Conservation (phyloP, 2,329 filamentous ascomycete genomes). For the Polychaeton citri region DNA sequence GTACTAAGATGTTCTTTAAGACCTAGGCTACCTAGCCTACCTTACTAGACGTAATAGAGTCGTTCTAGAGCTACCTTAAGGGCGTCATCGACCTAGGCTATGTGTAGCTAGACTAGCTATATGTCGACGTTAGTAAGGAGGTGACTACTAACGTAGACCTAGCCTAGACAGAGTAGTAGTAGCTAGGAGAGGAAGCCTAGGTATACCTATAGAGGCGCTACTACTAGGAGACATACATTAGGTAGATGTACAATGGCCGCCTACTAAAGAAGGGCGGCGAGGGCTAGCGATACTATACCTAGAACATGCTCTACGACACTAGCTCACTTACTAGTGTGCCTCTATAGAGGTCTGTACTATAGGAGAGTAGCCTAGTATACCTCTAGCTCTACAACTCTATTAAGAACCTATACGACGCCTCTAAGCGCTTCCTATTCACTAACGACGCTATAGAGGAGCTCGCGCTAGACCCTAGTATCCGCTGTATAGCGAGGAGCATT, state of each 20-base stretch:
- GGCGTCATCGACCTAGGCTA: background rate
- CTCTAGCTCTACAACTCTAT: background rate
- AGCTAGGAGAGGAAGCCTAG: background rate
- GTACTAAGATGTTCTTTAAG: conserved; percentile 1
- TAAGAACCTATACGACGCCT: conserved; percentile 1
- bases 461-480: background rate
- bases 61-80: background rate
- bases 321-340: conserved; percentile 1
- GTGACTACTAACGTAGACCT: background rate
- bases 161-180: background rate
- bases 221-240: background rate
- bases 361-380: background rate
- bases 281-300: conserved; percentile 1
- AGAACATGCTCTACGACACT: conserved; percentile 1
- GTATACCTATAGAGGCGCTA: conserved; percentile 1
- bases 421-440: conserved; percentile 1
- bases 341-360: background rate
- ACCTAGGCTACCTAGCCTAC: background rate
- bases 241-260: conserved; percentile 1
- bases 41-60: background rate
- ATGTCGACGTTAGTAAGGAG: conserved; percentile 1
- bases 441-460: conserved; percentile 1
- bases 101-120: background rate
- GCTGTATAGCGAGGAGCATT: background rate
- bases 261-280: background rate